Conservation (phyloP, 805 yeast genomes). For the Candida caryicola region DNA sequence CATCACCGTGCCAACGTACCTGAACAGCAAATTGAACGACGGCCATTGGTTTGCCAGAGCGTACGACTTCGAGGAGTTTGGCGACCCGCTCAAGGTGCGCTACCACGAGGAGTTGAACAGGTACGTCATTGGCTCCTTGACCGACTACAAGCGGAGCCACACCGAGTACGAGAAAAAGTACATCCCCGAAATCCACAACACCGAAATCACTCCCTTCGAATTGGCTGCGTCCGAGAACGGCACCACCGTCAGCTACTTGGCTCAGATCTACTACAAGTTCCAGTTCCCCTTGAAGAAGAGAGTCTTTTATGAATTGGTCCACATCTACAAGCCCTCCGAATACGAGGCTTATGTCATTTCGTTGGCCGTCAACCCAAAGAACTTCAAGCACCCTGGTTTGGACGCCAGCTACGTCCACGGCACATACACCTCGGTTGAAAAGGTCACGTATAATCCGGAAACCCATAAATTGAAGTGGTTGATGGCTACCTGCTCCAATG, state of each 20-base stretch:
- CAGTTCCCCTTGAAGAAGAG: constrained; percentile 36
- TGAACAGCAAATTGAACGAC: constrained; percentile 11
- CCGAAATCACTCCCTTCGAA: constrained; percentile 17
- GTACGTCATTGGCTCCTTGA: constrained; percentile 11
- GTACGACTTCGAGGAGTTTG: constrained; percentile 13
- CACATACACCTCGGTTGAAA: constrained; percentile 37
- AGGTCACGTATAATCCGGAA: constrained; percentile 20
- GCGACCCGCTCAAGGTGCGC: constrained; percentile 9
- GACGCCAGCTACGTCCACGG: constrained; percentile 25
- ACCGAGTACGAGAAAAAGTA: constrained; percentile 36
- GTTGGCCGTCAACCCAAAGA: constrained; percentile 30
- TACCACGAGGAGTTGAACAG: constrained; percentile 9
- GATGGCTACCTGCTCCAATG: constrained; percentile 39
- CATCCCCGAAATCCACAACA: constrained; percentile 31
- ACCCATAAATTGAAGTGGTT: constrained; percentile 27
- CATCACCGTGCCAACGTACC: constrained; percentile 12
- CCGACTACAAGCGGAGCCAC: constrained; percentile 23
- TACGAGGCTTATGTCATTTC: constrained; percentile 29
- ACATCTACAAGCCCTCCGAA: constrained; percentile 19
- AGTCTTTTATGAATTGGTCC: constrained; percentile 36
- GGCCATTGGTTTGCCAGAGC: constrained; percentile 13
- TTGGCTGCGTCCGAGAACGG: constrained; percentile 13
- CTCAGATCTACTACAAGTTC: constrained; percentile 32
- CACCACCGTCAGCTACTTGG: constrained; percentile 25
- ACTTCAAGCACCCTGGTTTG: constrained; percentile 13